A percentile compares a stretch with the other conserved stretches of the same genome.
Conservation (phyloP, 202 grass and related monocot genomes). For the Saccharum hybrid region DNA sequence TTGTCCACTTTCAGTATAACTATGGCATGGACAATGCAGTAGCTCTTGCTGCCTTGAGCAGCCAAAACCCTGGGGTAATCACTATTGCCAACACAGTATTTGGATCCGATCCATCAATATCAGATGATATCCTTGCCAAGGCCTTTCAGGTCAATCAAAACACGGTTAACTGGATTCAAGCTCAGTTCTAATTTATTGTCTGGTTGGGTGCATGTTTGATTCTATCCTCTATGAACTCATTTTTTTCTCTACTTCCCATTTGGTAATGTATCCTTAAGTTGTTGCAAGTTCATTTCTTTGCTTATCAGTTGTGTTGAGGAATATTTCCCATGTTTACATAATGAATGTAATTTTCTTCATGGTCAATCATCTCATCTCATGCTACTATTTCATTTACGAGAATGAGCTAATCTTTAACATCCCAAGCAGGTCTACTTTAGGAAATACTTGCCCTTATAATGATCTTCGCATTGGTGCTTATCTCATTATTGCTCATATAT, state of each 20-base stretch:
- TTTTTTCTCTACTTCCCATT: background rate
- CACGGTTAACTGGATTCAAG: background rate
- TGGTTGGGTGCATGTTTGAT: background rate
- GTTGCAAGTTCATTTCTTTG: background rate
- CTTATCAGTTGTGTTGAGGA: background rate
- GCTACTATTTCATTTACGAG: background rate
- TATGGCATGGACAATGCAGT: background rate
- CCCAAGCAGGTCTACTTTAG: too few relatives aligned
- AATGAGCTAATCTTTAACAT: too few relatives aligned
- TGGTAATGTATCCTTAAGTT: background rate
- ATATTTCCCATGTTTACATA: background rate
- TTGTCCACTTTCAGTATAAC: constrained; percentile 16
- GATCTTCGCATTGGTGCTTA: too few relatives aligned
- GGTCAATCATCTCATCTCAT: background rate
- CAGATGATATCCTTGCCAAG: background rate
- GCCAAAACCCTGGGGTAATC: constrained; percentile 22
- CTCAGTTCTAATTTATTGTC: background rate
- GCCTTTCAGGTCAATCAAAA: background rate
- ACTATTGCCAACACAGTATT: constrained; percentile 19
- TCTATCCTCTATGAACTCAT: background rate
- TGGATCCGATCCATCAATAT: background rate
- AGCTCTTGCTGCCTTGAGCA: constrained; percentile 8
- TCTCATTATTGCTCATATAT: too few relatives aligned
- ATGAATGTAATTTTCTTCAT: background rate
- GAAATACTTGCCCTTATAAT: too few relatives aligned